These are phyloP conservation scores for Sporothrix euskadiensis DNA, from an alignment of 2,329 filamentous ascomycete species.

Conservation along the genomic window DNA sequence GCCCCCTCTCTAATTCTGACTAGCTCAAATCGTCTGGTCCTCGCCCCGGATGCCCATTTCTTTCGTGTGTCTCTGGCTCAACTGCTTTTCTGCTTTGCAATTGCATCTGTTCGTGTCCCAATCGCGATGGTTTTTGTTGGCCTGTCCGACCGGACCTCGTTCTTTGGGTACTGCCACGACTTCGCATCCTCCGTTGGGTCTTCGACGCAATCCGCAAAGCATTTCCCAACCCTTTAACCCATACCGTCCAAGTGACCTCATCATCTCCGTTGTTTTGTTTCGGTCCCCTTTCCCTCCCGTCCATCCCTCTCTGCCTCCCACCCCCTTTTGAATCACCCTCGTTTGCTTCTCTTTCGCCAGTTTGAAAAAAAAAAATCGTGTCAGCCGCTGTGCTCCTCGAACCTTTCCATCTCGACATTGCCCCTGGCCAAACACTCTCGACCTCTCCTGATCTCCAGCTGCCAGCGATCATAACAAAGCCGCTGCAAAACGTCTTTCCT, in stretches of 20 bases:
- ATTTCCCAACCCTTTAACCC: background rate
- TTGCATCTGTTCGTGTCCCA: constrained; percentile 25
- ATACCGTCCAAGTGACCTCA: background rate
- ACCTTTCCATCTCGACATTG: background rate
- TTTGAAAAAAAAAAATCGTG: background rate
- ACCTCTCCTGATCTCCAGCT: background rate
- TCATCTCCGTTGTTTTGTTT: constrained; percentile 9
- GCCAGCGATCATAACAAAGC: background rate
- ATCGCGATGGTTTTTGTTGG: constrained; percentile 24
- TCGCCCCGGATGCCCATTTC: constrained; percentile 19
- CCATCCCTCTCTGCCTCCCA: background rate
- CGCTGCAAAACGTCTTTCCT: background rate
- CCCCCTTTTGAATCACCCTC: background rate
- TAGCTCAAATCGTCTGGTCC: constrained; percentile 25
- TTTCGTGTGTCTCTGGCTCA: constrained; percentile 18
- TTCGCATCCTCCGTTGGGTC: constrained; percentile 15
- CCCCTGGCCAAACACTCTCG: background rate
- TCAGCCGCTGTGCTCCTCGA: background rate
- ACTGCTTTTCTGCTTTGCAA: constrained; percentile 27
- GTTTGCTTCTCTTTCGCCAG: background rate
- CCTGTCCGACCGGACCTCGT: constrained; percentile 21
- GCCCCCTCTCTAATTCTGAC: constrained; percentile 28
- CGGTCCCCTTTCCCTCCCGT: background rate
- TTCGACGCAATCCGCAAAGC: background rate
- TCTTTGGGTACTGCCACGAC: background rate